These are phyloP conservation scores for Cladophialophora yegresii DNA, from an alignment of 2,329 filamentous ascomycete species.

Conservation along the genomic window DNA sequence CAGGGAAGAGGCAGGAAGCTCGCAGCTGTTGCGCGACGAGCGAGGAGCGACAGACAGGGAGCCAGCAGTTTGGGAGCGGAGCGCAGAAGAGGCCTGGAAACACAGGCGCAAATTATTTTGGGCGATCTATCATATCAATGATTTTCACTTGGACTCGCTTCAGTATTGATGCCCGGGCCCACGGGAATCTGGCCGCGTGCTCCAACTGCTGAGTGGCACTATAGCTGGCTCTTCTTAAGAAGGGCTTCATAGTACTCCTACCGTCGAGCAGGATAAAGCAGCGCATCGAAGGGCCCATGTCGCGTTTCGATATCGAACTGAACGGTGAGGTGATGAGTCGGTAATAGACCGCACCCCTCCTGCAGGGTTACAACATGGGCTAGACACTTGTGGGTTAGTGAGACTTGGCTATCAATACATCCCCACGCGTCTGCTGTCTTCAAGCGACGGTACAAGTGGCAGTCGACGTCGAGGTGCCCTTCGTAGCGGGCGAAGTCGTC, in stretches of 20 bases:
- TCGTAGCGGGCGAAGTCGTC: neutral
- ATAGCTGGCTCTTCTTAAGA: neutral
- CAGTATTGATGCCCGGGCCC: slow-evolving; percentile 3
- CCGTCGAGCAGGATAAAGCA: neutral
- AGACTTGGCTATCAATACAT: slow-evolving; percentile 1
- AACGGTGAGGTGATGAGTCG: slow-evolving; percentile 7
- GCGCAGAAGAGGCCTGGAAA: slow-evolving; percentile 5
- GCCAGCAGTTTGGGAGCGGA: slow-evolving; percentile 3
- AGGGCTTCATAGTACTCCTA: neutral
- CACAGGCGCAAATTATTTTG: slow-evolving; percentile 9
- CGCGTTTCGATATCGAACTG: slow-evolving; percentile 3
- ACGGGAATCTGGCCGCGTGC: neutral
- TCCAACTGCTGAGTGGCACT: neutral
- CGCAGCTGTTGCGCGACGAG: neutral
- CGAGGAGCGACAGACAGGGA: slow-evolving; percentile 1
- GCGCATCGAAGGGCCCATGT: neutral
- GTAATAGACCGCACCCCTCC: neutral
- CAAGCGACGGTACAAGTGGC: neutral
- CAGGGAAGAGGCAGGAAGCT: slow-evolving; percentile 13
- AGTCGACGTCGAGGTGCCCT: neutral
- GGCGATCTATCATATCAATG: neutral
- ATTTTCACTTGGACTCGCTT: neutral
- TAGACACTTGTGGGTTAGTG: neutral
- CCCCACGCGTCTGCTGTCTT: neutral
- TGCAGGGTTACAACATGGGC: slow-evolving; percentile 1